Percentiles rank a stretch among this genome's conserved stretches.
These are phyloP conservation scores for Zymoseptoria passerinii DNA, from an alignment of 2,329 filamentous ascomycete species.

Conservation along the genomic window DNA sequence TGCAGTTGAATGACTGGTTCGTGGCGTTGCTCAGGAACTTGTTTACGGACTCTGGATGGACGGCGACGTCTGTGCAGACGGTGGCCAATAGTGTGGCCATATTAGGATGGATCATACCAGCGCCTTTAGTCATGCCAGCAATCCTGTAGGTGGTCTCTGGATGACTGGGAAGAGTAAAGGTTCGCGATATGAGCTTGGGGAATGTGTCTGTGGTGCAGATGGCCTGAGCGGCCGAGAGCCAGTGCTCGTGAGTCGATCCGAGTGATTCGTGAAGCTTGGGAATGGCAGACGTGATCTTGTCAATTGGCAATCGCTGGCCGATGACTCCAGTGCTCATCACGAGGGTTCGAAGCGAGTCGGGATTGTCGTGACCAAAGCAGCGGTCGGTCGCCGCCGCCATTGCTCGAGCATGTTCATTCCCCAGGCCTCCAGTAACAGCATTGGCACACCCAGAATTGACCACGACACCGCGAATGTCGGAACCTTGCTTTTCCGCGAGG, in stretches of 20 bases:
- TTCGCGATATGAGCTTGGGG: constrained; percentile 81
- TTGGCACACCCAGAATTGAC: constrained; percentile 97
- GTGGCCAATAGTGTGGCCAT: constrained; percentile 94
- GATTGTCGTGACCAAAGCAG: constrained; percentile 43
- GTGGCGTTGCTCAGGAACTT: constrained; percentile 63
- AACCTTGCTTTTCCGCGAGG: constrained; percentile 47
- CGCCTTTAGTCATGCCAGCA: constrained; percentile 93
- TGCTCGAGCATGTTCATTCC: constrained; percentile 73
- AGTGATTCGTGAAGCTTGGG: constrained; percentile 65
- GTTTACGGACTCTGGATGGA: constrained; percentile 61
- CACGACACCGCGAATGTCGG: constrained; percentile 68
- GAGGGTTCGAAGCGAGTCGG: constrained; percentile 52
- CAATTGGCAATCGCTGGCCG: constrained; percentile 83
- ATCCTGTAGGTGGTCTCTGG: constrained; percentile 69
- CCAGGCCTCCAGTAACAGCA: constrained; percentile 86
- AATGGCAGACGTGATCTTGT: constrained; percentile 78
- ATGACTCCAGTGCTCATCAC: constrained; percentile 99
- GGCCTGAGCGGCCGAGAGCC: constrained; percentile 76
- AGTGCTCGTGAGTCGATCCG: constrained; percentile 70
- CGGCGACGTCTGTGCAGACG: constrained; percentile 81
- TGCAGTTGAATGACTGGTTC: constrained; percentile 86
- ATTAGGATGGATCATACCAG: constrained; percentile 98
- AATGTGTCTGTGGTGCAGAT: constrained; percentile 99
- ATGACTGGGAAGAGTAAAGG: constrained; percentile 76
- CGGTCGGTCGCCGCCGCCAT: constrained; percentile 77